Base-by-base conservation (phyloP, 306 rosid species). In the Rubus parviflorus region DNA sequence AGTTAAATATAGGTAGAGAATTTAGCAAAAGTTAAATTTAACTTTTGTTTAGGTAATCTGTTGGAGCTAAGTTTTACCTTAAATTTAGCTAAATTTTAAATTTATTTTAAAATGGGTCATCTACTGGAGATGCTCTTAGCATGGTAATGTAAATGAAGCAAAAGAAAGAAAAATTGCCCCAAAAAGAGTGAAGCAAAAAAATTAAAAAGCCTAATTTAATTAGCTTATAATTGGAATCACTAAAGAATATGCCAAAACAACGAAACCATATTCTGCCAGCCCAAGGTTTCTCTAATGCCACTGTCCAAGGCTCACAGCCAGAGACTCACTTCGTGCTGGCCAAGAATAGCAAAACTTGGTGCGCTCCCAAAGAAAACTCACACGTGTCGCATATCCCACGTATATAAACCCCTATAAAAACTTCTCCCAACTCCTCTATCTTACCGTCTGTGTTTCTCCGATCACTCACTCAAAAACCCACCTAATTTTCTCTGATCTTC, bases 341-440 rank as follows among this genome's bases (percentile, higher is more conserved):
- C 68, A 73, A 73, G 77, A n/a, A 22, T 41, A 22, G 11, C 68
- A 20, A 41, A 73, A 22, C 54, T 53, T 20, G 43, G 70, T 42
- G 65, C 60, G 54, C 52, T 49, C 76, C 68, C 13, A 68, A 42
- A 12, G 20, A 41, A 35, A 65, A 35, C 51, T 17, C 75, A 41
- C 79, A 72, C 74, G 81, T 75, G 84, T 52, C 73, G 30, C 3
- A 19, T 64, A 14, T 40, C 54, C n/a, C 53, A 42, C 72, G 15
- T 10, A 1, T 0, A 4, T 35, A 2, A 2, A 5, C 69, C 30
- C 8, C 49, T 75, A 63, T 81, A 72, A 58, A 43, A 22, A 71
- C 49, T 56, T 13, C 63, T 17, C 78, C 70, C 58, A 66, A 65
- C 78, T 17, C 25, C 20, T 23, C 41, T 11, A 23, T 22, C 53